Conservation (phyloP, 2,329 filamentous ascomycete genomes). For the Pleurostoma richardsiae region DNA sequence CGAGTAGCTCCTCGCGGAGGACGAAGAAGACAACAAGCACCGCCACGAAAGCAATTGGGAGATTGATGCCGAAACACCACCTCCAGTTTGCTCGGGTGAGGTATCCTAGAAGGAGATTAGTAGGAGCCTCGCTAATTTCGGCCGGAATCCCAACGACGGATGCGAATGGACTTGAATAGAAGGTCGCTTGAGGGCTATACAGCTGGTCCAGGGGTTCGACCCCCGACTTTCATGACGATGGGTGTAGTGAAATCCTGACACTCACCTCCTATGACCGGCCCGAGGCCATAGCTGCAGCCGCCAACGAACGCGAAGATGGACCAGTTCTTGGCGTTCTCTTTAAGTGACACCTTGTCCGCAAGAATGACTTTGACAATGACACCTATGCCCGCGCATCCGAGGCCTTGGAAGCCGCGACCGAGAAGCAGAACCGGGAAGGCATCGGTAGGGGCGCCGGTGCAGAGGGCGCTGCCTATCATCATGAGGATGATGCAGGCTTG, state of each 20-base stretch:
- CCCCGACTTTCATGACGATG: too few relatives aligned
- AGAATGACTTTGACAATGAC: constrained; percentile 57
- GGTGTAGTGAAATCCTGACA: too few relatives aligned
- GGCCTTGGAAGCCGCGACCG: constrained; percentile 58
- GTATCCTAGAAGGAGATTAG: constrained; percentile 27
- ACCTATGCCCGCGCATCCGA: constrained; percentile 55
- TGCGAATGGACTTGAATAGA: too few relatives aligned
- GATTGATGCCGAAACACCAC: constrained; percentile 61
- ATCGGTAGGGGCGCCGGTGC: constrained; percentile 48
- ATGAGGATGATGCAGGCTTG: constrained; percentile 52
- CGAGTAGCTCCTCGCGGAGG: constrained; percentile 53
- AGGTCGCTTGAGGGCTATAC: too few relatives aligned
- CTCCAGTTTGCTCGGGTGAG: constrained; percentile 53
- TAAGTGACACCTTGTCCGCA: constrained; percentile 56
- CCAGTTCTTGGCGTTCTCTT: constrained; percentile 58
- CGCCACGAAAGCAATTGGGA: constrained; percentile 48
- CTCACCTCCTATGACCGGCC: constrained; percentile 50
- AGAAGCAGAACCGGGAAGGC: constrained; percentile 56
- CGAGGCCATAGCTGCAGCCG: constrained; percentile 54
- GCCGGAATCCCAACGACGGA: too few relatives aligned
- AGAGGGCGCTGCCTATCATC: constrained; percentile 56
- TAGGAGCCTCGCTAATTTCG: too few relatives aligned
- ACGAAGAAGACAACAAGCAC: constrained; percentile 49
- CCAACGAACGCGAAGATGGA: constrained; percentile 56
- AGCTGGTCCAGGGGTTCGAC: too few relatives aligned